These are phyloP conservation scores for Ogataea parapolymorpha DNA, from an alignment of 805 yeast genomes.

Conservation along the genomic window DNA sequence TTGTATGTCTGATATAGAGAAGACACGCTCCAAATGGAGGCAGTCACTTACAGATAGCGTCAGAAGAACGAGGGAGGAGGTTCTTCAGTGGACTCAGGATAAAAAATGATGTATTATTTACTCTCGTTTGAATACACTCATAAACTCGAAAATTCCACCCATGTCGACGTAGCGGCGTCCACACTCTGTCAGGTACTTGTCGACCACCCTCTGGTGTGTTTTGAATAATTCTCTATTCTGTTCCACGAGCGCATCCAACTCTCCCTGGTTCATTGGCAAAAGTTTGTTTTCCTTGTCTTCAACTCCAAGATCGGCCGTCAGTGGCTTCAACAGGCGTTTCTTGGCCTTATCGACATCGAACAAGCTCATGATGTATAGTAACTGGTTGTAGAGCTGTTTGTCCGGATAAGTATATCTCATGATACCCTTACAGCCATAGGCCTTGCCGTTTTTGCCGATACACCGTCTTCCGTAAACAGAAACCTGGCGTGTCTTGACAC, in stretches of 20 bases:
- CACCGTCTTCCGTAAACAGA: constrained; percentile 89
- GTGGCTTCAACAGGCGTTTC: constrained; percentile 50
- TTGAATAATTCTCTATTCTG: constrained; percentile 68
- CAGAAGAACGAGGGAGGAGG: constrained; percentile 5
- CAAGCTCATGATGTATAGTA: constrained; percentile 70
- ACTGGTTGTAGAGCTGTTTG: constrained; percentile 79
- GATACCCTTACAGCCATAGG: constrained; percentile 71
- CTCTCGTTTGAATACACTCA: constrained; percentile 20
- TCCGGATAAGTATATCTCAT: constrained; percentile 77
- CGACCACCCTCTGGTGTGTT: constrained; percentile 53
- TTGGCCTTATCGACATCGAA: constrained; percentile 83
- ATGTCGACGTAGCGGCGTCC: constrained; percentile 89
- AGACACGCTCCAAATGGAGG: constrained; percentile 2
- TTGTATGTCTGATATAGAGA: constrained; percentile 1
- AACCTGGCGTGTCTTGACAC: constrained; percentile 73
- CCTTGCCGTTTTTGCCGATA: constrained; percentile 59
- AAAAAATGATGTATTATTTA: constrained; percentile 3
- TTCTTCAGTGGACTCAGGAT: constrained; percentile 7
- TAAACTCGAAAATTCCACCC: constrained; percentile 60
- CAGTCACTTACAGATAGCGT: constrained; percentile 5
- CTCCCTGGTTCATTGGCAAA: constrained; percentile 40
- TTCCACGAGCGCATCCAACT: constrained; percentile 70
- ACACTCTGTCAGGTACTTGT: constrained; percentile 71
- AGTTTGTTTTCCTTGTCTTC: constrained; percentile 24
- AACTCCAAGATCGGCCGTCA: constrained; percentile 31